Conservation (phyloP, 2,329 filamentous ascomycete species). For the Penicillium sp. region DNA sequence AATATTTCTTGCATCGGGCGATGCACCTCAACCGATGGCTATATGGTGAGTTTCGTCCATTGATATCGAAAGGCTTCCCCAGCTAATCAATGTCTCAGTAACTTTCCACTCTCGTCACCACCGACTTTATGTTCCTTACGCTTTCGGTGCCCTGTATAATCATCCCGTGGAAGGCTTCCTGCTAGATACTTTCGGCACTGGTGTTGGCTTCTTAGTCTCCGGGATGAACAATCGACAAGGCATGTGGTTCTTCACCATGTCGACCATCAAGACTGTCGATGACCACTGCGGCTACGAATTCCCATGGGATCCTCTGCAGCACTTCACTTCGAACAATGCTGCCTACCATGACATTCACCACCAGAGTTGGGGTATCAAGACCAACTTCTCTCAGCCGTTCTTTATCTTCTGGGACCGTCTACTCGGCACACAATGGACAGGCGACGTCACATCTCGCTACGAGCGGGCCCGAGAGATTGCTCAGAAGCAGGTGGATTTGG, state of each 20-base stretch:
- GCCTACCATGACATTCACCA: constrained; percentile 98
- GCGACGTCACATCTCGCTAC: constrained; percentile 61
- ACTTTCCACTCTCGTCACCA: constrained; percentile 95
- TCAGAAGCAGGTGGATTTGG: constrained; percentile 57
- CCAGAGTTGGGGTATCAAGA: constrained; percentile 97
- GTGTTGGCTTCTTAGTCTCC: constrained; percentile 76
- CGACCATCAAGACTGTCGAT: constrained; percentile 93
- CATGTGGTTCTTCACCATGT: constrained; percentile 85
- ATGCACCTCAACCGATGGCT: constrained; percentile 99
- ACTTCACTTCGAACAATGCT: constrained; percentile 90
- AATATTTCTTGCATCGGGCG: constrained; percentile 92
- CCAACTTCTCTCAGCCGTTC: constrained; percentile 51
- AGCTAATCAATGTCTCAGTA: constrained; percentile 49
- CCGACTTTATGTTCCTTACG: constrained; percentile 95
- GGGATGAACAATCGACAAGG: constrained; percentile 83
- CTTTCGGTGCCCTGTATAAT: constrained; percentile 95
- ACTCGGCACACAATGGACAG: constrained; percentile 79
- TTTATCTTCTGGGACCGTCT: constrained; percentile 94
- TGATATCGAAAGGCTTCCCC: not conserved
- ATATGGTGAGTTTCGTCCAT: constrained; percentile 67
- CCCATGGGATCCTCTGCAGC: constrained; percentile 91
- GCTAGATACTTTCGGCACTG: constrained; percentile 85
- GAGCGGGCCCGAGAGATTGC: constrained; percentile 57
- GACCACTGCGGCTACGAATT: constrained; percentile 97
- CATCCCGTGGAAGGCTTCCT: constrained; percentile 93